These are phyloP conservation scores for Massariosphaeria phaeospora DNA, from an alignment of 495 filamentous ascomycete species.

Conservation along the genomic window DNA sequence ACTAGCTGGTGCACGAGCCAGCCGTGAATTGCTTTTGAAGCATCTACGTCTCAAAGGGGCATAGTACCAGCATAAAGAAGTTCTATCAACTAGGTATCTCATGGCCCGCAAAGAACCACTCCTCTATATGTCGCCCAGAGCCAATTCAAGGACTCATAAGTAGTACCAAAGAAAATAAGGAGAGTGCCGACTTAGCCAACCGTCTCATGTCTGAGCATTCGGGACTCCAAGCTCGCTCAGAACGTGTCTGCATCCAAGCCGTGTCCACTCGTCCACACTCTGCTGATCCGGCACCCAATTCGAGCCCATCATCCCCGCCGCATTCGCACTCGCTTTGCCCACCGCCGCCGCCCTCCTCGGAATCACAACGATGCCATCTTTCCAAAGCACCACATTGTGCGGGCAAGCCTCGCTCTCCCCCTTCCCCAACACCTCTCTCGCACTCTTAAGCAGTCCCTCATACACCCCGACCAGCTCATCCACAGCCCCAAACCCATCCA, in stretches of 20 bases:
- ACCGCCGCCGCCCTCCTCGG: slow-evolving; percentile 13
- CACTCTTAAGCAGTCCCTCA: background rate
- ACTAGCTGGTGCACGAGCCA: no score
- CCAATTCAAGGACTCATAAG: no score
- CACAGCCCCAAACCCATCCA: background rate
- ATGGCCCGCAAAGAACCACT: no score
- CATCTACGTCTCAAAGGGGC: no score
- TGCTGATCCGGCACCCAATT: slow-evolving; percentile 6
- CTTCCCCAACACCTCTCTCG: slow-evolving; percentile 13
- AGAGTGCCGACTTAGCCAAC: no score
- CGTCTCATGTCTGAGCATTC: no score
- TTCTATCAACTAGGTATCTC: no score
- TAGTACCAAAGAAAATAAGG: no score
- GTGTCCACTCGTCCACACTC: slow-evolving; percentile 14
- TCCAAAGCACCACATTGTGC: slow-evolving; percentile 22
- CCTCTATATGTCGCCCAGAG: no score
- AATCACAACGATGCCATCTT: slow-evolving; percentile 18
- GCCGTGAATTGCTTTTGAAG: no score
- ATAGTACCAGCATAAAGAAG: no score
- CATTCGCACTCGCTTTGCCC: slow-evolving; percentile 11
- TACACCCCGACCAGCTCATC: slow-evolving; percentile 3
- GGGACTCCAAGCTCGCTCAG: slow-evolving; percentile 12
- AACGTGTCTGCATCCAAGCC: slow-evolving; percentile 1
- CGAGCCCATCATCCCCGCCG: slow-evolving; percentile 21
- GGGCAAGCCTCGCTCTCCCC: background rate